These are phyloP conservation scores for Jamesozyma lodderae DNA, from an alignment of 805 yeast genomes.

Conservation along the genomic window DNA sequence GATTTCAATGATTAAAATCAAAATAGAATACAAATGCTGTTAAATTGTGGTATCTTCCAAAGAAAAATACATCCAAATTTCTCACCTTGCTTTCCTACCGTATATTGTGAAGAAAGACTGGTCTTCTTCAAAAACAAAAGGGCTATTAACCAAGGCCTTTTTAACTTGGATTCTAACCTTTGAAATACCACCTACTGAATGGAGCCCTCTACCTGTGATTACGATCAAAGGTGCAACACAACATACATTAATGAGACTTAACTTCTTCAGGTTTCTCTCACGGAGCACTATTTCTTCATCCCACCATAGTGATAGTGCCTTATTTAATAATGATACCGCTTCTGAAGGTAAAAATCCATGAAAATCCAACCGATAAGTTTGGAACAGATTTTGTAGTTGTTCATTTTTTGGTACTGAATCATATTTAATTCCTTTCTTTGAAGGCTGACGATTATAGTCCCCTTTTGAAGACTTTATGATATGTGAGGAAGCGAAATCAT, in stretches of 20 bases:
- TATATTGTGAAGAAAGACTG: conserved; percentile 35
- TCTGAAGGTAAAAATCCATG: conserved; percentile 44
- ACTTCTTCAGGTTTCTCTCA: conserved; percentile 32
- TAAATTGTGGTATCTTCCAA: too few species aligned
- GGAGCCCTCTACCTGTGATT: conserved; percentile 65
- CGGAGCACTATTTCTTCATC: conserved; percentile 39
- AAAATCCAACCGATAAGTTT: conserved; percentile 38
- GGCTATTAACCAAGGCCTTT: conserved; percentile 30
- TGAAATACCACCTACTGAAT: conserved; percentile 50
- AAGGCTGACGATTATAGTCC: too few species aligned
- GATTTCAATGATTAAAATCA: too few species aligned
- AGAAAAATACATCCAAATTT: not conserved
- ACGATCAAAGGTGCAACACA: conserved; percentile 39
- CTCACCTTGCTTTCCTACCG: conserved; percentile 31
- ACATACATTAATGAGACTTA: conserved; percentile 31
- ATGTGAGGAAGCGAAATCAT: too few species aligned
- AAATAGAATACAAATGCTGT: not conserved
- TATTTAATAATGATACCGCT: conserved; percentile 35
- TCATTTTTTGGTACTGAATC: too few species aligned
- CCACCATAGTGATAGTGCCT: conserved; percentile 54
- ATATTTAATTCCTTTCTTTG: too few species aligned
- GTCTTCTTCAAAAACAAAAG: conserved; percentile 41
- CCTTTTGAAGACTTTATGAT: too few species aligned
- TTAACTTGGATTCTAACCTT: conserved; percentile 38
- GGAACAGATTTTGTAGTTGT: conserved; percentile 9